A percentile compares a stretch with the other conserved stretches of the same genome.
Conservation (phyloP, 768 basidiomycete genomes). For the Psilocybe cubensis region DNA sequence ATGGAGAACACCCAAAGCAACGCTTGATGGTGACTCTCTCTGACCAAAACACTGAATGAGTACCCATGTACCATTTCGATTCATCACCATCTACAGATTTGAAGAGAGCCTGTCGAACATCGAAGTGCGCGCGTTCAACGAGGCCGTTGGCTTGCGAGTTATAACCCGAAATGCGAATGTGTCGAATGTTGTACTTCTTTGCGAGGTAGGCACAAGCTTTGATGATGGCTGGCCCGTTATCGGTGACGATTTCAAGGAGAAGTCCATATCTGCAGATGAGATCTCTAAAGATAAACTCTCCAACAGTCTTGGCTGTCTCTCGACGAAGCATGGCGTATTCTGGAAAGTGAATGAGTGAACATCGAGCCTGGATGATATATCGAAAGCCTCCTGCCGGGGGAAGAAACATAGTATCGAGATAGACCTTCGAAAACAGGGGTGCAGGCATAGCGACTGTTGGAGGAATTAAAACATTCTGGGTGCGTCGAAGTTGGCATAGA, state of each 20-base stretch:
- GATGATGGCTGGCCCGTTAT: constrained; percentile 31
- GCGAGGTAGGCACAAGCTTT: constrained; percentile 27
- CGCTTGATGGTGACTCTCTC: constrained; percentile 29
- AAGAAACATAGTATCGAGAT: constrained; percentile 44
- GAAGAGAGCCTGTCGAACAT: constrained; percentile 34
- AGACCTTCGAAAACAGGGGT: constrained; percentile 27
- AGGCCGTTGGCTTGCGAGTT: constrained; percentile 26
- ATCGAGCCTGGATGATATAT: constrained; percentile 38
- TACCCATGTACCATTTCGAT: constrained; percentile 30
- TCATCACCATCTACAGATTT: constrained; percentile 34
- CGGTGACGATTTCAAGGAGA: constrained; percentile 38
- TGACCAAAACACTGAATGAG: constrained; percentile 27
- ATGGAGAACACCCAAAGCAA: constrained; percentile 33
- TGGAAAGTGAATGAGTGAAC: constrained; percentile 12
- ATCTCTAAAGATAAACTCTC: neutral
- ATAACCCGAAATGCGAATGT: constrained; percentile 10
- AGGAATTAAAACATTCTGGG: constrained; percentile 26
- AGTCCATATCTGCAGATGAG: constrained; percentile 25
- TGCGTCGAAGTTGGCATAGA: constrained; percentile 30
- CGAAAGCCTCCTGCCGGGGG: constrained; percentile 29
- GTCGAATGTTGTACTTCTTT: constrained; percentile 24
- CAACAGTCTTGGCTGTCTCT: neutral
- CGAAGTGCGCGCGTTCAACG: constrained; percentile 24
- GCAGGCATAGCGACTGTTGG: constrained; percentile 27
- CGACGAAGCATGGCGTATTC: constrained; percentile 4